A percentile compares a stretch with the other conserved stretches of the same genome.
These are phyloP conservation scores for Colletotrichum endophyticum DNA, from an alignment of 2,329 filamentous ascomycete genomes.

Conservation along the genomic window DNA sequence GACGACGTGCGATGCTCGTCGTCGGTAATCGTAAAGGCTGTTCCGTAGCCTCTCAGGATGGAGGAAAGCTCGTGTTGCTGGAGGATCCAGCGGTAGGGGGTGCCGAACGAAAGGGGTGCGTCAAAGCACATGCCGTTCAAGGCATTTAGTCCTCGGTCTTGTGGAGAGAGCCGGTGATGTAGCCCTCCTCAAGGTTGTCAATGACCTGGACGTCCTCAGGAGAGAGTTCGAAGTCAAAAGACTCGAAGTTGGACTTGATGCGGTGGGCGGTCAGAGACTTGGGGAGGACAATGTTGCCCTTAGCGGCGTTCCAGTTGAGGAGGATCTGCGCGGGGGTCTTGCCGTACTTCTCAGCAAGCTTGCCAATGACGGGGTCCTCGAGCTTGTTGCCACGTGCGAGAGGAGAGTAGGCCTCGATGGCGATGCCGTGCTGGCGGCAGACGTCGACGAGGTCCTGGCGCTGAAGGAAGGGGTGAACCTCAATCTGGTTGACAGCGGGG, in stretches of 20 bases:
- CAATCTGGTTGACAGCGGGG: constrained; percentile 65
- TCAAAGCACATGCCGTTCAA: background rate
- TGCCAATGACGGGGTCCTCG: constrained; percentile 56
- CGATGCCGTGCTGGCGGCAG: constrained; percentile 79
- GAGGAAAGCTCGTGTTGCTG: constrained; percentile 12
- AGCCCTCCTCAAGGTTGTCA: constrained; percentile 31
- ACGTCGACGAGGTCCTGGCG: constrained; percentile 30
- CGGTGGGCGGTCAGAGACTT: constrained; percentile 66
- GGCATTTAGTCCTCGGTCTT: constrained; percentile 39
- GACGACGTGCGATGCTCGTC: constrained; percentile 13
- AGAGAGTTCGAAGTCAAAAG: constrained; percentile 65
- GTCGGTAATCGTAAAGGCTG: constrained; percentile 6
- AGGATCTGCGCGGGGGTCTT: constrained; percentile 63
- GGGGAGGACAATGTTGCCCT: constrained; percentile 66
- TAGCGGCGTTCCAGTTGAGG: constrained; percentile 62
- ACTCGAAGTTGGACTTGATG: constrained; percentile 69
- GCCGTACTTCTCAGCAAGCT: constrained; percentile 58
- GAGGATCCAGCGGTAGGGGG: background rate
- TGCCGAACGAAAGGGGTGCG: background rate
- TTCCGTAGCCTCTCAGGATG: constrained; percentile 16
- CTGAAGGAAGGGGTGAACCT: constrained; percentile 68
- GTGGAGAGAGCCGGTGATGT: constrained; percentile 40
- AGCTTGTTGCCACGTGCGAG: constrained; percentile 56
- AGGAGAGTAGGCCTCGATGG: constrained; percentile 28
- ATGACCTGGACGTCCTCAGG: constrained; percentile 49